Conservation (phyloP, 345 rosid genomes). For the Eucalyptus tenuipes region DNA sequence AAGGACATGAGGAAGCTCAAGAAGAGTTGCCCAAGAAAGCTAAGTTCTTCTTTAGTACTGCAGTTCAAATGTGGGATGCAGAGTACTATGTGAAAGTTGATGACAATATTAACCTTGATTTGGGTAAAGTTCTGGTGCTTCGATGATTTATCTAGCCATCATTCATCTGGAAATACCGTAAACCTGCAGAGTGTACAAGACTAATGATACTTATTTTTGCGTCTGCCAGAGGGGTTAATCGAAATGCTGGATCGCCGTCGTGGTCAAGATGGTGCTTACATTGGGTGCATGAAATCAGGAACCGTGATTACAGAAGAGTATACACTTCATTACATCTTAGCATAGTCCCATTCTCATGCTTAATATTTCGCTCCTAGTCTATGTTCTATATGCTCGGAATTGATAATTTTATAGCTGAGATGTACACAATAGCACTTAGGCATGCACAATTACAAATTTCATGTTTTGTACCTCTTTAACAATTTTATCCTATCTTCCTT, state of each 20-base stretch:
- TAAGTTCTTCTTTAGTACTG: slow-evolving; percentile 77
- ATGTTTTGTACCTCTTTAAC: background rate
- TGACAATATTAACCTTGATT: slow-evolving; percentile 67
- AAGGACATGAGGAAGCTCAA: slow-evolving; percentile 88
- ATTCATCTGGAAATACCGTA: background rate
- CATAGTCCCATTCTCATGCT: background rate
- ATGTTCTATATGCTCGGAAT: background rate
- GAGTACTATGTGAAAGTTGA: slow-evolving; percentile 87
- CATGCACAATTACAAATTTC: background rate
- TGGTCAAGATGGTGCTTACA: slow-evolving; percentile 65
- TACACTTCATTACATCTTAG: background rate
- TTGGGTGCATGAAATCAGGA: slow-evolving; percentile 99
- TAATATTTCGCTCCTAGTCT: background rate
- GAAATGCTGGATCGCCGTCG: slow-evolving; percentile 57
- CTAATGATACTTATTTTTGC: background rate
- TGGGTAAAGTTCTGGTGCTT: slow-evolving; percentile 31
- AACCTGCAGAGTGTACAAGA: background rate
- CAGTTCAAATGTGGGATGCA: slow-evolving; percentile 91
- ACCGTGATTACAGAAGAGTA: slow-evolving; percentile 73
- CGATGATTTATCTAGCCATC: background rate
- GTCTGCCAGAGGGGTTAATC: slow-evolving; percentile 60
- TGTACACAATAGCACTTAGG: background rate
- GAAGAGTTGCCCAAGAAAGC: slow-evolving; percentile 89
- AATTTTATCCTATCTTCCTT: background rate
- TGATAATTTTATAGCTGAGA: background rate